Base-by-base conservation (phyloP, 2,329 filamentous ascomycete genomes). In the Lachnellula subtilissima region DNA sequence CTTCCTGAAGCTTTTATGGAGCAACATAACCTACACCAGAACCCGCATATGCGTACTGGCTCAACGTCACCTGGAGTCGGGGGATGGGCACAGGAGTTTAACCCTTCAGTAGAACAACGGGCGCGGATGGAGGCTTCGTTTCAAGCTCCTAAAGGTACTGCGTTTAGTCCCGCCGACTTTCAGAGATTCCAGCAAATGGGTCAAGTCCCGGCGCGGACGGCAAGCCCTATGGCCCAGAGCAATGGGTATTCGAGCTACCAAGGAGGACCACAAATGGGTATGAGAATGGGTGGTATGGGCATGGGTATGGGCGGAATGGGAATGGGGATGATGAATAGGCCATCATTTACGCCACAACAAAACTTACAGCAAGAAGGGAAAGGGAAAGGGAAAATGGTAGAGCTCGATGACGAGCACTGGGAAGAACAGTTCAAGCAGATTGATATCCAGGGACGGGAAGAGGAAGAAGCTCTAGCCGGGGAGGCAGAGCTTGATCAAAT, bases 371-470 rank as follows among this genome's bases (percentile, higher is more conserved):
- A 65, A 39, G 65, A 70, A 43, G 78, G 68, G 50, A 88, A 91
- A 72, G 89, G 88, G 57, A 97, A 97, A 71, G 92, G 89, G 40
- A 96, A 95, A 73, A 84, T 97, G 75, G 87, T 97, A 12, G 94
- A 97, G 75, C 82, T 97, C 23, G 91, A 97, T 70, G 93, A 99
- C 65, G 78, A 87, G 68, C 88, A 96, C 69, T 97, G 94, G 94
- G 93, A 97, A 74, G 90, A 91, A 66, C 91, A 97, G 72, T 99
- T 99, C 72, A 89, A 91, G 55, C 85, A 94, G 73, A 86, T 97
- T 70, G 90, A 93, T 70, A 75, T 87, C 60, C 78, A 85, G 59
- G 69, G 75, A 53, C 71, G 81, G 50, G 71, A 78, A 60, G 72
- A 78, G 55, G 71, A 77, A 54, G 63, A 75, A 67, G 46, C 65